Evolutionary conservation across 768 basidiomycete genomes (phyloP).

Genomic region (Candolleomyces aberdarensis): DNA sequence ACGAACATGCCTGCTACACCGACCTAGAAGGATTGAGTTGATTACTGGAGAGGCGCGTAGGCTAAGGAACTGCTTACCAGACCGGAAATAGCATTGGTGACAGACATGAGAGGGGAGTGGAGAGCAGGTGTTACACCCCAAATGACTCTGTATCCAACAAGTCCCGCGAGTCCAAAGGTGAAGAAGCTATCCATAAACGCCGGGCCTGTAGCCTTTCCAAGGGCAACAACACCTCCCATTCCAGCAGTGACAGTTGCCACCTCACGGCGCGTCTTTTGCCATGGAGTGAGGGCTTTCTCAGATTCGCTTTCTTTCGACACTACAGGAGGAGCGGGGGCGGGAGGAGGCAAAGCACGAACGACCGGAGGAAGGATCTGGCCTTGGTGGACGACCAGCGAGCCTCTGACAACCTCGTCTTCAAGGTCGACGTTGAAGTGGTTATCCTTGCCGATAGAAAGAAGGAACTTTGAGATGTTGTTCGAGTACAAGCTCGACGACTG

Average conservation of each 20-base stretch:
- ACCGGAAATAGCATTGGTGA: conserved; percentile 87
- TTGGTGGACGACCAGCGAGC: conserved; percentile 70
- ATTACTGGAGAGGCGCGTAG: background rate
- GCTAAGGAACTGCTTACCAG: conserved; percentile 27
- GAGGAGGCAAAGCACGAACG: conserved; percentile 67
- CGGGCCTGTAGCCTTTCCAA: conserved; percentile 78
- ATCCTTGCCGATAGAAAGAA: conserved; percentile 72
- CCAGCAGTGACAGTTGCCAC: conserved; percentile 72
- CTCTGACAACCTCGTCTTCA: conserved; percentile 81
- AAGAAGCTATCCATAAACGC: conserved; percentile 89
- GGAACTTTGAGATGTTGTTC: conserved; percentile 88
- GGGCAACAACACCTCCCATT: conserved; percentile 67
- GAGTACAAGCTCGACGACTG: conserved; percentile 89
- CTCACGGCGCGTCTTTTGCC: conserved; percentile 77
- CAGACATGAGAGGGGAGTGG: conserved; percentile 89
- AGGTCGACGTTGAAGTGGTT: conserved; percentile 65
- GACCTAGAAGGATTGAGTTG: conserved; percentile 33
- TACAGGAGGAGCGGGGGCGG: conserved; percentile 48
- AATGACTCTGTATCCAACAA: conserved; percentile 77
- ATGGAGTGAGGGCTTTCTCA: conserved; percentile 73
- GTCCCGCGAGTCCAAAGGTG: conserved; percentile 81
- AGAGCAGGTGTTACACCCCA: conserved; percentile 89
- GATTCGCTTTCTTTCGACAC: conserved; percentile 42
- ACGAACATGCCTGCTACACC: conserved; percentile 85
- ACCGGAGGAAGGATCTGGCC: conserved; percentile 64